A percentile compares a stretch with the other conserved stretches of the same genome.
These are phyloP conservation scores for Candida gigantensis DNA, from an alignment of 1,139 yeast genomes.

Conservation along the genomic window DNA sequence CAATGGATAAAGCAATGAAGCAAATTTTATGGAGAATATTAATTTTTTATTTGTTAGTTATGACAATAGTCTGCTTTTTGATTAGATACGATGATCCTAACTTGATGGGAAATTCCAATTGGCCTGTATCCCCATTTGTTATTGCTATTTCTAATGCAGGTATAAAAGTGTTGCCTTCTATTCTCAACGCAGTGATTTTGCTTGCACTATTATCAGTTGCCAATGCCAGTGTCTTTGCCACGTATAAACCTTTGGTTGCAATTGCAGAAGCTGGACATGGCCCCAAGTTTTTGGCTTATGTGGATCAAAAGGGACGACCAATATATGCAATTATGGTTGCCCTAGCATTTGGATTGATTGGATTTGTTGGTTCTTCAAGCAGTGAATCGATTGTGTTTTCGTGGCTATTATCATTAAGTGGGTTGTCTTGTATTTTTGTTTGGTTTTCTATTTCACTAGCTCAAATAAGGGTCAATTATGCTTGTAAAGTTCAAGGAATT, in stretches of 20 bases:
- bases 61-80: conserved; percentile 40
- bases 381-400: conserved; percentile 30
- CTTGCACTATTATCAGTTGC: conserved; percentile 36
- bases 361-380: conserved; percentile 34
- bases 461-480: conserved; percentile 28
- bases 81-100: conserved; percentile 36
- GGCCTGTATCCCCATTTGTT: conserved; percentile 27
- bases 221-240: conserved; percentile 34
- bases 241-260: conserved; percentile 33
- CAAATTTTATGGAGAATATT: conserved; percentile 49
- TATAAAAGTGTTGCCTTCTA: conserved; percentile 31
- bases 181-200: conserved; percentile 35
- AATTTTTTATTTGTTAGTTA: conserved; percentile 40
- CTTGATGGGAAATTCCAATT: conserved; percentile 33
- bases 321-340: conserved; percentile 28
- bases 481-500: conserved; percentile 29
- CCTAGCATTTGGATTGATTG: conserved; percentile 32
- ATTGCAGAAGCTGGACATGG: conserved; percentile 37
- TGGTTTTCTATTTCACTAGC: conserved; percentile 37
- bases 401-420: conserved; percentile 41
- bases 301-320: conserved; percentile 29
- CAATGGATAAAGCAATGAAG: conserved; percentile 43
- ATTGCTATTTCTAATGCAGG: conserved; percentile 30
- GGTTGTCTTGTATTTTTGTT: conserved; percentile 38
- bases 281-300: conserved; percentile 30